Conservation (phyloP, 2,329 filamentous ascomycete species). For the Bimuria novae-zelandiae region DNA sequence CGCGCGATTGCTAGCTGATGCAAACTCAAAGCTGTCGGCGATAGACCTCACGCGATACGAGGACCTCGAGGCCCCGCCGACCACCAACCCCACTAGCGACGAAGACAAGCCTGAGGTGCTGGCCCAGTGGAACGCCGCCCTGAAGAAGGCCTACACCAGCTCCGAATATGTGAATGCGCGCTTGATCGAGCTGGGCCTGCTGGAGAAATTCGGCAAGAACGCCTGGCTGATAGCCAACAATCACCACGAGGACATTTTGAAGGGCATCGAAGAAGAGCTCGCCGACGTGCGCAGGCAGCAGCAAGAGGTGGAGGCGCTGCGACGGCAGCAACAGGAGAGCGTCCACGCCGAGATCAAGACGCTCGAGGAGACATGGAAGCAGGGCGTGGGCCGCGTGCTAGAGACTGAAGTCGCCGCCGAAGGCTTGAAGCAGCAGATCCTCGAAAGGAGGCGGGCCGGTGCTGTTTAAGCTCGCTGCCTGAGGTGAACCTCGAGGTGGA, state of each 20-base stretch:
- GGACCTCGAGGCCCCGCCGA: slow-evolving; percentile 64
- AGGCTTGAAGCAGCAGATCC: slow-evolving; percentile 56
- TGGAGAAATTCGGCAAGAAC: slow-evolving; percentile 83
- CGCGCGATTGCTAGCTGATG: slow-evolving; percentile 63
- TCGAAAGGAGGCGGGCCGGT: slow-evolving; percentile 41
- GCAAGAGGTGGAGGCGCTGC: slow-evolving; percentile 72
- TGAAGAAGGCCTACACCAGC: slow-evolving; percentile 62
- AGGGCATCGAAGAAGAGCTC: slow-evolving; percentile 74
- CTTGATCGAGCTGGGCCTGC: slow-evolving; percentile 68
- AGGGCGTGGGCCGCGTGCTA: slow-evolving; percentile 75
- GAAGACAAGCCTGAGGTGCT: slow-evolving; percentile 46
- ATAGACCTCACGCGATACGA: slow-evolving; percentile 86
- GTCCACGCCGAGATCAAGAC: slow-evolving; percentile 73
- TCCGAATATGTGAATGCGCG: slow-evolving; percentile 62
- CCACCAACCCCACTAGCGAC: slow-evolving; percentile 43
- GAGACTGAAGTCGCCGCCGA: slow-evolving; percentile 88
- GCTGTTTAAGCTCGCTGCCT: slow-evolving; percentile 36
- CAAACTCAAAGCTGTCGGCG: slow-evolving; percentile 55
- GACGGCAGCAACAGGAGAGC: slow-evolving; percentile 72
- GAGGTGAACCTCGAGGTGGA: no score
- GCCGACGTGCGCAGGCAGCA: slow-evolving; percentile 68
- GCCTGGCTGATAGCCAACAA: slow-evolving; percentile 88
- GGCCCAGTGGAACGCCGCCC: slow-evolving; percentile 55
- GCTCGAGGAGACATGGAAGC: slow-evolving; percentile 79
- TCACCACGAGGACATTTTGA: slow-evolving; percentile 74